Conservation (phyloP, 2,329 filamentous ascomycete genomes). For the Aureobasidium vineae region DNA sequence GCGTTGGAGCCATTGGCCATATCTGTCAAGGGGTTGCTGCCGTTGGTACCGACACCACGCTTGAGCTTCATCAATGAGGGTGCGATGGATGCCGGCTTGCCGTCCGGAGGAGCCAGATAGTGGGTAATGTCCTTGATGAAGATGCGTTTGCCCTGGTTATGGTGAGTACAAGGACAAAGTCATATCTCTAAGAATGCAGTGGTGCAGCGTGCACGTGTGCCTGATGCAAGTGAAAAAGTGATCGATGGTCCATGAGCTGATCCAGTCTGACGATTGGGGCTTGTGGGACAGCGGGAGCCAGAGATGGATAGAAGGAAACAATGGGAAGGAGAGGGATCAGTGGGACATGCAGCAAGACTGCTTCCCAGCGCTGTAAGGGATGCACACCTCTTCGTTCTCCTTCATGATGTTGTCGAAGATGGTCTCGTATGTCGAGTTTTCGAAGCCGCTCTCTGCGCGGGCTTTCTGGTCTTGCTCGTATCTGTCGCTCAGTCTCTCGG, state of each 20-base stretch:
- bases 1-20: conserved; percentile 28
- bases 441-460: conserved; percentile 61
- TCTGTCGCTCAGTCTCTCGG: conserved; percentile 77
- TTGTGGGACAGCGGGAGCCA: neutral
- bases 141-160: conserved; percentile 73
- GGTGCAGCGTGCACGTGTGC: neutral
- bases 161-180: conserved; percentile 42
- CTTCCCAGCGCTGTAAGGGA: conserved; percentile 34
- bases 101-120: conserved; percentile 77
- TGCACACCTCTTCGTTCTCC: conserved; percentile 69
- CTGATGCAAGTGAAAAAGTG: neutral
- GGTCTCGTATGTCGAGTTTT: conserved; percentile 68
- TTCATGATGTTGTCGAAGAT: conserved; percentile 74
- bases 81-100: conserved; percentile 66
- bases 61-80: conserved; percentile 65
- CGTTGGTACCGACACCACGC: conserved; percentile 58
- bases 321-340: conserved; percentile 6
- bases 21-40: conserved; percentile 23
- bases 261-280: neutral
- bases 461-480: conserved; percentile 67
- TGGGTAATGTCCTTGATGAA: conserved; percentile 99
- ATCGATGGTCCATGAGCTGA: neutral
- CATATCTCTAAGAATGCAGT: neutral
- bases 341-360: conserved; percentile 20
- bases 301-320: neutral